Percentiles rank a stretch among this genome's conserved stretches.
Conservation (phyloP, 2,329 filamentous ascomycete genomes). For the Mollisia scopiformis region DNA sequence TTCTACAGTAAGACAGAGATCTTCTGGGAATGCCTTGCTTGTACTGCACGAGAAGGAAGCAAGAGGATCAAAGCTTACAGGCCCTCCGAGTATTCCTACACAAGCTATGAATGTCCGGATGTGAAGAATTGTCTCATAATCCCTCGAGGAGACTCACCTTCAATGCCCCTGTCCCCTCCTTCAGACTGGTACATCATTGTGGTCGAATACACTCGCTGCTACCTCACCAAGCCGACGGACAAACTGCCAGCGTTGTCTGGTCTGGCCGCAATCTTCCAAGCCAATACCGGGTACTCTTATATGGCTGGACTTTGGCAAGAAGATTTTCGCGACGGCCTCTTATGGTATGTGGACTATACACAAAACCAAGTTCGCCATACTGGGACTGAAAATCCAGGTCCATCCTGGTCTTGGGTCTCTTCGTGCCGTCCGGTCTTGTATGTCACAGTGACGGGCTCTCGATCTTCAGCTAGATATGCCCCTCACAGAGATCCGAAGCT, state of each 20-base stretch:
- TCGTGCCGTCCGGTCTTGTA: not conserved
- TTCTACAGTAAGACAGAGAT: slow-evolving; percentile 30
- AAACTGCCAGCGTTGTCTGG: not conserved
- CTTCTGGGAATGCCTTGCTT: not conserved
- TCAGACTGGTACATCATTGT: not conserved
- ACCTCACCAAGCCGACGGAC: not conserved
- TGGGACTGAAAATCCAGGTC: not conserved
- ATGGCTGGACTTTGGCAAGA: not conserved
- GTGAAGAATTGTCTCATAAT: not conserved
- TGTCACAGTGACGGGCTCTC: not conserved
- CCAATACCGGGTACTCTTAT: not conserved
- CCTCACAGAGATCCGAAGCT: not conserved
- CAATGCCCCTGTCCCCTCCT: not conserved
- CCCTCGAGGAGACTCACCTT: not conserved
- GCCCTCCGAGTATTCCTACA: not conserved
- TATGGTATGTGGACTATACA: not conserved
- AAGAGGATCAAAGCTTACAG: not conserved
- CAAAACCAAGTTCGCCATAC: not conserved
- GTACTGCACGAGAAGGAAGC: not conserved
- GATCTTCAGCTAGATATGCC: not conserved
- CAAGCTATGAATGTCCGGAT: not conserved
- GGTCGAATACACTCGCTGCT: not conserved
- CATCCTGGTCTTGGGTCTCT: not conserved
- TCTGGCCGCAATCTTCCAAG: not conserved
- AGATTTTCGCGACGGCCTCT: not conserved